Percentiles rank a stretch among this genome's conserved stretches.
phyloP scores from a whole-genome alignment of 1,284 basidiomycete genomes.

The Phlebopus sp. region DNA sequence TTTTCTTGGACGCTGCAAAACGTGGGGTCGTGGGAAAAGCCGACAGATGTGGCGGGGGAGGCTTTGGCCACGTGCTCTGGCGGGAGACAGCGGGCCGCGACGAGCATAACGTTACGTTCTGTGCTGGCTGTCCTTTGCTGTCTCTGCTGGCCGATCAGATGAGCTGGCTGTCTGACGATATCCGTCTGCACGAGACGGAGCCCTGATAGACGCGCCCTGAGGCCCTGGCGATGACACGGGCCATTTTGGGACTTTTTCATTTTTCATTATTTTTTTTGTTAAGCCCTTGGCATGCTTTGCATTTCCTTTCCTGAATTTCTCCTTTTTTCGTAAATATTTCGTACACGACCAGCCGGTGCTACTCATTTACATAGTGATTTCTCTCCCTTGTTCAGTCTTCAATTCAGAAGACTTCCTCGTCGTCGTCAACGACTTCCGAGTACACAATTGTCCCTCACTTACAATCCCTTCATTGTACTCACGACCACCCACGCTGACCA shows the following conservation, averaged over 20 bases:
- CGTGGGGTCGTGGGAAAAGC: slow-evolving; percentile 53
- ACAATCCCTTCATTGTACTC: slow-evolving; percentile 32
- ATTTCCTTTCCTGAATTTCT: slow-evolving; percentile 13
- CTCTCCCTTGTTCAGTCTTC: slow-evolving; percentile 28
- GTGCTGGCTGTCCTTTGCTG: neutral
- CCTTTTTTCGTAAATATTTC: slow-evolving; percentile 11
- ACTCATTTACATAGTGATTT: slow-evolving; percentile 25
- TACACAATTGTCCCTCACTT: slow-evolving; percentile 24
- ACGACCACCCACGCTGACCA: slow-evolving; percentile 59
- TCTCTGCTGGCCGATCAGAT: neutral
- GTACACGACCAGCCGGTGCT: slow-evolving; percentile 17
- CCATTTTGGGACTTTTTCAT: slow-evolving; percentile 16
- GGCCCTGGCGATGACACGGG: neutral
- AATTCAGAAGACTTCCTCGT: slow-evolving; percentile 29
- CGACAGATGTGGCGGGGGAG: slow-evolving; percentile 13
- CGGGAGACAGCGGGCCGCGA: neutral
- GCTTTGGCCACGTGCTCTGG: neutral
- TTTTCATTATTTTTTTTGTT: slow-evolving; percentile 11
- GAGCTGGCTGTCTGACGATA: neutral
- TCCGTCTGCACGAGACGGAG: too few species aligned
- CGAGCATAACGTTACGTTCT: neutral
- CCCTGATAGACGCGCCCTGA: neutral
- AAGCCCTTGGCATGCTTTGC: slow-evolving; percentile 3
- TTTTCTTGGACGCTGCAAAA: slow-evolving; percentile 49
- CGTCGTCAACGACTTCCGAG: slow-evolving; percentile 29